Base-by-base conservation (phyloP, 164 flowering plant genomes). In the Santalum album region DNA sequence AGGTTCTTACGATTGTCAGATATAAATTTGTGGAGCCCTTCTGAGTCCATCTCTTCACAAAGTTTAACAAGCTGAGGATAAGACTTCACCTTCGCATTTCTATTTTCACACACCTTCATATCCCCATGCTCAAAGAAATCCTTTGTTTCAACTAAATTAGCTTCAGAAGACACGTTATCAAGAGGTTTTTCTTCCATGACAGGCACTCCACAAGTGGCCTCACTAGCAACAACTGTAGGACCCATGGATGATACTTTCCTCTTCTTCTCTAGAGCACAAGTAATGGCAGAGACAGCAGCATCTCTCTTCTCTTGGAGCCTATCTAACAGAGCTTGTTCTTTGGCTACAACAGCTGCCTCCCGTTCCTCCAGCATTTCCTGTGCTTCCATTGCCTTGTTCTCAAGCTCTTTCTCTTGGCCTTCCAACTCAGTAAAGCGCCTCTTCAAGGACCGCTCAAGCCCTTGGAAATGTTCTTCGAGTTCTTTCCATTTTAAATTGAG, bases 401-500 rank as follows among this genome's bases (percentile, higher is more conserved):
- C 77, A 61, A 59, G 83, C 54, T 77, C 85, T 72, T 76, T 92
- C 56, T 89, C 96, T 61, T 89, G 94, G 65, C 79, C 83, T 67
- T 89, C 96, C 66, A 92, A 58, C 58, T 87, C 96, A 72, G 71
- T 65, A 64, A 89, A 87, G 20, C 95, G 86, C 61, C 84, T 82
- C 75, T 85, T 89, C 60, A 92, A 69, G 36, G 97, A 92, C 69
- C 80, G 85, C 68, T 92, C 90, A 39, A 92, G 88, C 58, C 95
- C 96, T 61, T 87, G 85, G 56, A 92, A 87, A 64, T 92, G 99
- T 43, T 75, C 96, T 65, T 87, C 97, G 39, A 92, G 86, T 70
- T 89, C 92, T 75, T 92, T 85, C 99, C 99, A 89, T 68, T 87
- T 84, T 75, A 89, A 36, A 67, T 87, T 89, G 58, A 92, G 82